A percentile compares a stretch with the other conserved stretches of the same genome.
Evolutionary conservation across 306 rosid genomes (phyloP).

Genomic region (Dalbergia cultrata): DNA sequence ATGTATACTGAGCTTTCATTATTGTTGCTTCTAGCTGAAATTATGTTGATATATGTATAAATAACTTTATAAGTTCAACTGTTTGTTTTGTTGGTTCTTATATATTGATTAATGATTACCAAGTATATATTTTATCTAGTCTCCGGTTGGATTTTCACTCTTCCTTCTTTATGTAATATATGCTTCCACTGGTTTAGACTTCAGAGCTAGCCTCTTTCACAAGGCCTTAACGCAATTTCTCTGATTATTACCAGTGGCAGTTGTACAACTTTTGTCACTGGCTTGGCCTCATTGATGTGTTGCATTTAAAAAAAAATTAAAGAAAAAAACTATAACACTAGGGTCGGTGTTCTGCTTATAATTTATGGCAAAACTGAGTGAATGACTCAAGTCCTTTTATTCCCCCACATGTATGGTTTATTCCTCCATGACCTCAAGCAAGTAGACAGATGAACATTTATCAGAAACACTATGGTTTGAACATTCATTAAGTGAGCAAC

Average conservation of each 20-base stretch:
- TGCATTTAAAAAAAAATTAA: background rate
- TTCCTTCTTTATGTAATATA: background rate
- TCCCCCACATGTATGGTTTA: background rate
- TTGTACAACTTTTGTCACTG: too few relatives aligned
- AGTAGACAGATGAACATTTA: background rate
- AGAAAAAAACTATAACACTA: background rate
- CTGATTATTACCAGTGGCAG: background rate
- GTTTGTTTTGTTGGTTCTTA: background rate
- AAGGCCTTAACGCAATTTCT: background rate
- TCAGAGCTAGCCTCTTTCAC: background rate
- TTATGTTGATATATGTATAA: background rate
- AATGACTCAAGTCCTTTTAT: too few relatives aligned
- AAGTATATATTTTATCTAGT: background rate
- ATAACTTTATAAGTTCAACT: background rate
- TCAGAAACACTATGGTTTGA: background rate
- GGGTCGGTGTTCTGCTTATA: too few relatives aligned
- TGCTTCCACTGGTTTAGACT: background rate
- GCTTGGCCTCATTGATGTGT: background rate
- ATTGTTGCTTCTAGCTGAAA: conserved; percentile 29
- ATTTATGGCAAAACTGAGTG: background rate
- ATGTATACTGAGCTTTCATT: conserved; percentile 12
- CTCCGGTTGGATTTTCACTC: background rate
- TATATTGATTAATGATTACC: background rate
- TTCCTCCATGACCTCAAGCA: background rate
- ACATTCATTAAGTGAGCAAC: background rate